phyloP scores from a whole-genome alignment of 768 basidiomycete species.

The Agaricus sinodeliciosus region DNA sequence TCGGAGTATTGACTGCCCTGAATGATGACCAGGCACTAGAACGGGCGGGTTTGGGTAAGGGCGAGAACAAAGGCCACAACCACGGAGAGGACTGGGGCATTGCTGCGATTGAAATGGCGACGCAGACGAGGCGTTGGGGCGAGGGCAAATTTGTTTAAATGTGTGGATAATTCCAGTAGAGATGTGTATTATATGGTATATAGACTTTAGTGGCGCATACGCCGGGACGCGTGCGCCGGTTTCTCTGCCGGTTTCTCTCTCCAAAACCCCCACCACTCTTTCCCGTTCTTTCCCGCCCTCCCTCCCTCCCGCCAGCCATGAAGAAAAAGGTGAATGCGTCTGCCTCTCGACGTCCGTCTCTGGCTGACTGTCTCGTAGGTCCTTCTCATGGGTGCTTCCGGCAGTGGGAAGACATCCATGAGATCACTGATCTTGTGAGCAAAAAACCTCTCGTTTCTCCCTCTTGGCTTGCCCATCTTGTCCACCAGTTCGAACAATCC shows the following conservation, averaged over 20 bases:
- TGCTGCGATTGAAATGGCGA: conserved; percentile 92
- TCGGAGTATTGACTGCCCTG: conserved; percentile 91
- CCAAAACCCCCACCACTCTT: conserved; percentile 12
- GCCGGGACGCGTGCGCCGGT: conserved; percentile 8
- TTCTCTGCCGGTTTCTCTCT: conserved; percentile 15
- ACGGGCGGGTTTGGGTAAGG: conserved; percentile 80
- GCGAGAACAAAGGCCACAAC: conserved; percentile 77
- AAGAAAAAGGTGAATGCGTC: conserved; percentile 52
- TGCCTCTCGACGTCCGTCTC: conserved; percentile 10
- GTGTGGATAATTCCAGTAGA: conserved; percentile 10
- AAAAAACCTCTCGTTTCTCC: conserved; percentile 7
- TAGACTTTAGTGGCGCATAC: neutral
- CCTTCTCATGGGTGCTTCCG: conserved; percentile 95
- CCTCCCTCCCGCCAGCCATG: conserved; percentile 27
- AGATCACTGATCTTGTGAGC: conserved; percentile 96
- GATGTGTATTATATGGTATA: conserved; percentile 7
- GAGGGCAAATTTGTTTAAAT: conserved; percentile 53
- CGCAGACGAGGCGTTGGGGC: conserved; percentile 57
- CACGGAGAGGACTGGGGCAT: conserved; percentile 98
- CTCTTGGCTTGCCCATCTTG: neutral
- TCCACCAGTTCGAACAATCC: conserved; percentile 83
- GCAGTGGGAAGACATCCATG: conserved; percentile 96
- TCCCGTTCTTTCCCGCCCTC: conserved; percentile 9
- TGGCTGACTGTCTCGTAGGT: conserved; percentile 48
- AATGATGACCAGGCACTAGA: conserved; percentile 93